Evolutionary conservation across 768 basidiomycete species (phyloP).

Genomic region (Dendrothele bispora): DNA sequence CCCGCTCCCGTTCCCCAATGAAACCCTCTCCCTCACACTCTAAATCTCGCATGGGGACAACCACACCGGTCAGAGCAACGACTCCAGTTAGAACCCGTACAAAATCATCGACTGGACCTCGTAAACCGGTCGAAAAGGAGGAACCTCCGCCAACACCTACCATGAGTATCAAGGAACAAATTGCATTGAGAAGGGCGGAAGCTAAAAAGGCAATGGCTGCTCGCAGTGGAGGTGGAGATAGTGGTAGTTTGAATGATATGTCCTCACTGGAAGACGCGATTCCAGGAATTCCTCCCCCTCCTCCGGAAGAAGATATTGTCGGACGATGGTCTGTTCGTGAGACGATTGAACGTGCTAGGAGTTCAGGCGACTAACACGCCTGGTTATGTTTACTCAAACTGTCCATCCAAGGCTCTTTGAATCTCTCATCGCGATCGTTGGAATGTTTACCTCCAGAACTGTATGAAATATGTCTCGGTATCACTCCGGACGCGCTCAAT

Average conservation of each 20-base stretch:
- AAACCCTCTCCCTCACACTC: no score
- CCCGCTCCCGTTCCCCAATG: no score
- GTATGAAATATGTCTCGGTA: slow-evolving; percentile 77
- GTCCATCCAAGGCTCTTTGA: slow-evolving; percentile 56
- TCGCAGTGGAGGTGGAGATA: slow-evolving; percentile 11
- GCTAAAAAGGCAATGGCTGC: slow-evolving; percentile 60
- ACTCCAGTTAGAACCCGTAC: slow-evolving; percentile 26
- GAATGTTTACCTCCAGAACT: slow-evolving; percentile 74
- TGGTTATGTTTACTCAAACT: slow-evolving; percentile 39
- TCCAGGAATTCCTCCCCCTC: slow-evolving; percentile 34
- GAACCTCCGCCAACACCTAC: slow-evolving; percentile 29
- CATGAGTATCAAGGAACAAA: slow-evolving; percentile 71
- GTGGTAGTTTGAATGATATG: slow-evolving; percentile 35
- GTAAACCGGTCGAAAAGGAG: slow-evolving; percentile 26
- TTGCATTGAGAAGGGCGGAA: slow-evolving; percentile 77
- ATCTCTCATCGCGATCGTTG: slow-evolving; percentile 72
- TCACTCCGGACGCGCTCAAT: slow-evolving; percentile 70
- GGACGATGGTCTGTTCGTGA: slow-evolving; percentile 71
- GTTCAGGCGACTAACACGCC: slow-evolving; percentile 58
- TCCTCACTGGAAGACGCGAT: slow-evolving; percentile 50
- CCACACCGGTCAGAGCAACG: no score
- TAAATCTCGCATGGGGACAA: no score
- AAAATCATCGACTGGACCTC: slow-evolving; percentile 29
- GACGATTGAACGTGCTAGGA: slow-evolving; percentile 75
- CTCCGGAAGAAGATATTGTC: slow-evolving; percentile 52